Evolutionary conservation across 352 stramenopile species (phyloP).

Genomic region (Hyphochytrium catenoides): DNA sequence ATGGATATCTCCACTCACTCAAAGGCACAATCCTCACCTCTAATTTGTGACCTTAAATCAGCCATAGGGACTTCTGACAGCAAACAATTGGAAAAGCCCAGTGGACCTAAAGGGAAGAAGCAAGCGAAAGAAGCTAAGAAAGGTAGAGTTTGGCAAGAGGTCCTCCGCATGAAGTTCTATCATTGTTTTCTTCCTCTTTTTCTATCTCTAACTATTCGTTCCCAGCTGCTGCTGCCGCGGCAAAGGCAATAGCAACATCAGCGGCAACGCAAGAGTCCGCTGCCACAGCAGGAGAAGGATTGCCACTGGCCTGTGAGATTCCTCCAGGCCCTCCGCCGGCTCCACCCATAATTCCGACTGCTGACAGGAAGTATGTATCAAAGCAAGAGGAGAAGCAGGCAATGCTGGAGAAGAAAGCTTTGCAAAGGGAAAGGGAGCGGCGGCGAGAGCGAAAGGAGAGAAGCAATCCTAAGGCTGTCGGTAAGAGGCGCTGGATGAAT

Average conservation of each 20-base stretch:
- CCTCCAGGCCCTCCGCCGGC: background rate
- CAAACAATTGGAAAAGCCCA: too few relatives aligned
- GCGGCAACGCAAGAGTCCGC: conserved; percentile 4
- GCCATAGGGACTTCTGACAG: too few relatives aligned
- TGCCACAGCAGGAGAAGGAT: background rate
- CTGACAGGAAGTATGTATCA: background rate
- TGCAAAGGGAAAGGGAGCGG: conserved; percentile 8
- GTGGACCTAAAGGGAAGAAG: conserved; percentile 14
- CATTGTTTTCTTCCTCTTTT: too few relatives aligned
- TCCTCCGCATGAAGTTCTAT: too few relatives aligned
- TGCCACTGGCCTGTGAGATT: background rate
- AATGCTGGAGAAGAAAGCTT: conserved; percentile 1
- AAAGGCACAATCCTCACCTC: too few relatives aligned
- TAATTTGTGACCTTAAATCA: too few relatives aligned
- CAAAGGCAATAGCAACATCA: conserved; percentile 2
- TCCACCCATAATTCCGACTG: background rate
- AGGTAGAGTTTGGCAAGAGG: background rate
- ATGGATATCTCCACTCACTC: too few relatives aligned
- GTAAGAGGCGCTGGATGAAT: too few relatives aligned
- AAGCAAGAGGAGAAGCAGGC: background rate
- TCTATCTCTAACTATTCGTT: too few relatives aligned
- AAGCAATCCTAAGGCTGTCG: too few relatives aligned
- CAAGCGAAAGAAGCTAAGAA: conserved; percentile 5
- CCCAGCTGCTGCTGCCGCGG: too few relatives aligned
- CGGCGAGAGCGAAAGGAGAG: conserved; percentile 4